A percentile compares a stretch with the other conserved stretches of the same genome.
Evolutionary conservation across 805 yeast species (phyloP).

Genomic region (Yarrowia hollandica): DNA sequence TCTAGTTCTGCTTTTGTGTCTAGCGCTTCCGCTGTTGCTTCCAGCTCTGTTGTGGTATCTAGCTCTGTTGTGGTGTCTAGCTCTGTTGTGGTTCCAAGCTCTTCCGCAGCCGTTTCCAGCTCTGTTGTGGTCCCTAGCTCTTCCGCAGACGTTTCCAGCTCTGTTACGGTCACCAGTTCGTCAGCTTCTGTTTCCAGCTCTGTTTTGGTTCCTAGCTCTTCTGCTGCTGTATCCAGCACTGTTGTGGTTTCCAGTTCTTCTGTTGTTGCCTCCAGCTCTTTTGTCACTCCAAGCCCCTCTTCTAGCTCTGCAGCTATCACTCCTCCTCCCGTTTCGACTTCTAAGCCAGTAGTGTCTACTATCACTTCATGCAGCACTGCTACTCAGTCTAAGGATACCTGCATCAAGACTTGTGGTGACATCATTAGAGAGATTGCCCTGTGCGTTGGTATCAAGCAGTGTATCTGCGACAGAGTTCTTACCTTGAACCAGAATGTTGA

Average conservation of each 20-base stretch:
- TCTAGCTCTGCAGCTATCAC: too few species aligned
- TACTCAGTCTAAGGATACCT: neutral
- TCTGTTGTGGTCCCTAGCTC: neutral
- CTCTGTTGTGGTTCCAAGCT: neutral
- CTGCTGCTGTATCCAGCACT: neutral
- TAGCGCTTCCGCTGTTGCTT: neutral
- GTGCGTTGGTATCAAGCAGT: neutral
- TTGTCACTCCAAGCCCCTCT: neutral
- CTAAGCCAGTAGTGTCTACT: neutral
- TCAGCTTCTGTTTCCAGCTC: neutral
- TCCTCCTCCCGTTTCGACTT: neutral
- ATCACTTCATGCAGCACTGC: neutral
- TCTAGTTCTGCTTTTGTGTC: neutral
- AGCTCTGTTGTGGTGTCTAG: neutral
- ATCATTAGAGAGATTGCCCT: conserved; percentile 1
- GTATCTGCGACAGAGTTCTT: neutral
- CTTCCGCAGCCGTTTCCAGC: too few species aligned
- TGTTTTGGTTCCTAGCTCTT: neutral
- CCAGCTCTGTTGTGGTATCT: neutral
- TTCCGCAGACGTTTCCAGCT: neutral
- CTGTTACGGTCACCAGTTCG: neutral
- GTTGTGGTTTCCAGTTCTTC: neutral
- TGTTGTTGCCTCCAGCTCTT: neutral
- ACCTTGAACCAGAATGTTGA: neutral
- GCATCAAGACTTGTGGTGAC: neutral